Conservation (phyloP, 768 basidiomycete genomes). For the Lactarius psammicola region DNA sequence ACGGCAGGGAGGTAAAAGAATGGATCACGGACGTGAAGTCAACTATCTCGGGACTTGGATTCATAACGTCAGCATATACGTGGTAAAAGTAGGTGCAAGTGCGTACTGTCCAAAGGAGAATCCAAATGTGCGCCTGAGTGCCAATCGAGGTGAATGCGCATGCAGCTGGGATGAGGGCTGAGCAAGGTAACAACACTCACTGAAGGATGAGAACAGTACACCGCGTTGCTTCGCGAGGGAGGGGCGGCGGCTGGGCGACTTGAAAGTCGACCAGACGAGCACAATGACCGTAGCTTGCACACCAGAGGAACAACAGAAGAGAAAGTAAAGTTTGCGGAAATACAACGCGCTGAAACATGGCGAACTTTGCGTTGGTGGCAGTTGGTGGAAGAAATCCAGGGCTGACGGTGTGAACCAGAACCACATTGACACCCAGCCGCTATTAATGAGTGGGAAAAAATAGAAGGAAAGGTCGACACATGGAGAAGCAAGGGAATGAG, state of each 20-base stretch:
- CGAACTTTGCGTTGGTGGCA: too few species aligned
- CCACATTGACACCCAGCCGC: neutral
- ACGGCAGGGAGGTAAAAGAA: neutral
- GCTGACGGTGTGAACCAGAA: neutral
- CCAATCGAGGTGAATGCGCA: neutral
- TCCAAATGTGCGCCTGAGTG: constrained; percentile 62
- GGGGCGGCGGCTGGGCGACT: constrained; percentile 67
- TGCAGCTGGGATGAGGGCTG: constrained; percentile 1
- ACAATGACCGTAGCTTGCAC: constrained; percentile 26
- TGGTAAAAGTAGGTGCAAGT: neutral
- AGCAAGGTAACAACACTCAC: constrained; percentile 38
- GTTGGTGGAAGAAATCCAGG: neutral
- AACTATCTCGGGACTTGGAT: constrained; percentile 55
- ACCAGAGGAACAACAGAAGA: constrained; percentile 17
- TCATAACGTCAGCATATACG: neutral
- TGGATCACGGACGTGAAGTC: constrained; percentile 50
- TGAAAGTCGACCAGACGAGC: constrained; percentile 57
- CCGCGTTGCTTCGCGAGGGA: constrained; percentile 57
- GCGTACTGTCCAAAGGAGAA: constrained; percentile 66
- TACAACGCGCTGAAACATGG: neutral
- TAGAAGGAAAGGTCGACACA: too few species aligned
- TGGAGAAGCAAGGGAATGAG: too few species aligned
- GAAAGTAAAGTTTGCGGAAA: neutral
- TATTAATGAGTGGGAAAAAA: too few species aligned
- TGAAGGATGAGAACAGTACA: constrained; percentile 66